Evolutionary conservation across 306 rosid genomes (phyloP).

Genomic region (Quillaja saponaria): DNA sequence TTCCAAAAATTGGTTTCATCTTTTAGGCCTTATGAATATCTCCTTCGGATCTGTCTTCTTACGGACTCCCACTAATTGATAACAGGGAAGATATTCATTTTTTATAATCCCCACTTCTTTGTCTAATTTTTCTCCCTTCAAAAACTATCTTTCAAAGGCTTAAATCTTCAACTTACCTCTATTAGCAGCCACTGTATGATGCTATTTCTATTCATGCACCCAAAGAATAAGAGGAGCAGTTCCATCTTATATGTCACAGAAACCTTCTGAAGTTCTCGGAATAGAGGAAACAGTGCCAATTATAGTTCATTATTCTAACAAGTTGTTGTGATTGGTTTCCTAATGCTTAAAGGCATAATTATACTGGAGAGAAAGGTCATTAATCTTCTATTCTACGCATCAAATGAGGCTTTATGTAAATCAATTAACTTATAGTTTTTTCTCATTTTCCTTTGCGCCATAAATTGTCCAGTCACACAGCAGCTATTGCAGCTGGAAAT

Average conservation of each 20-base stretch:
- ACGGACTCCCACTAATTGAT: background rate
- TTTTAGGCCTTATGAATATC: background rate
- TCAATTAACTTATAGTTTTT: background rate
- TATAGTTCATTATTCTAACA: conserved; percentile 7
- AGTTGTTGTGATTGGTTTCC: conserved; percentile 7
- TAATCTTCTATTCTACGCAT: too few species aligned
- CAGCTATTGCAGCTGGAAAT: conserved; percentile 98
- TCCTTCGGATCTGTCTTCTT: background rate
- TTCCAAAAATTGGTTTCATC: too few species aligned
- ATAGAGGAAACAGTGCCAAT: background rate
- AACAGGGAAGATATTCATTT: background rate
- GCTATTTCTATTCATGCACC: too few species aligned
- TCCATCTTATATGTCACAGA: conserved; percentile 17
- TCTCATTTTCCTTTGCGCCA: conserved; percentile 24
- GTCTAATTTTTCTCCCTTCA: background rate
- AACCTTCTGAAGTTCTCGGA: background rate
- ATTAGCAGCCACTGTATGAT: background rate
- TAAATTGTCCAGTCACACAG: conserved; percentile 77
- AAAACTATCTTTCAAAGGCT: too few species aligned
- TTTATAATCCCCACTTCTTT: too few species aligned
- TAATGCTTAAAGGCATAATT: conserved; percentile 11
- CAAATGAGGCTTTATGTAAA: too few species aligned
- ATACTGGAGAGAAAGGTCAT: too few species aligned
- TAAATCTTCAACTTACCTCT: background rate
- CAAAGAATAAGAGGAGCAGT: conserved; percentile 16